Evolutionary conservation across 2,329 filamentous ascomycete genomes (phyloP), one percentile per base, ranked within the genome.

Genomic region (Penicillium sp.): DNA sequence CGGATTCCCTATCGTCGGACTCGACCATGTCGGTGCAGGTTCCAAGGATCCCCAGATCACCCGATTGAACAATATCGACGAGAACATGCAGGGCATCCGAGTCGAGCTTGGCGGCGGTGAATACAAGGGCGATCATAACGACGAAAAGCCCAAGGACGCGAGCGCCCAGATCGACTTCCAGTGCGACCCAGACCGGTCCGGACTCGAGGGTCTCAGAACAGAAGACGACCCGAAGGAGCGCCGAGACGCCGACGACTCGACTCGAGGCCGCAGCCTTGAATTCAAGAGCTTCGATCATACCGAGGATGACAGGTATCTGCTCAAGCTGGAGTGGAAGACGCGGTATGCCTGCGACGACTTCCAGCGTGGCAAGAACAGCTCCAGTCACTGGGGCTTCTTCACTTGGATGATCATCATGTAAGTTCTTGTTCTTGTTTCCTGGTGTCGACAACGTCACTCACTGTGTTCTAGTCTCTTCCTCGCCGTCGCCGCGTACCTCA

Each of bases 381-480:
- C 75, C 43, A 69, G 68, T 14, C 78, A 81, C 63, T 97, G 91
- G 93, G 93, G 93, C 1, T 93, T 96, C 75, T 97, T 97, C 63
- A 96, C 91, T 14, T 98, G 93, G 93, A 80, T 97, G 62, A 81
- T 97, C 57, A 83, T 98, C 57, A 82, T 97, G 89, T 95, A 72
- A 77, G 87, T 77, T 26, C 13, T 32, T 41, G 40, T 38, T 8
- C n/a, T 32, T 41, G 40, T 38, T 8, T n/a, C 11, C 2, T 13
- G 1, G 7, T 26, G 6, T 2, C 14, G 26, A 16, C 8, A 11
- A 9, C 18, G 4, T 14, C 16, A 16, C 27, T 32, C 3, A 24
- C 16, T 42, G 14, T 9, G 18, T n/a, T 44, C 16, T 56, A 95
- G 90, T 58, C 73, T 85, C 49, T 98, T 98, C 79, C 78, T 97